Base-by-base conservation (phyloP, 1,139 yeast genomes). In the Saccharomyces hybrid region DNA sequence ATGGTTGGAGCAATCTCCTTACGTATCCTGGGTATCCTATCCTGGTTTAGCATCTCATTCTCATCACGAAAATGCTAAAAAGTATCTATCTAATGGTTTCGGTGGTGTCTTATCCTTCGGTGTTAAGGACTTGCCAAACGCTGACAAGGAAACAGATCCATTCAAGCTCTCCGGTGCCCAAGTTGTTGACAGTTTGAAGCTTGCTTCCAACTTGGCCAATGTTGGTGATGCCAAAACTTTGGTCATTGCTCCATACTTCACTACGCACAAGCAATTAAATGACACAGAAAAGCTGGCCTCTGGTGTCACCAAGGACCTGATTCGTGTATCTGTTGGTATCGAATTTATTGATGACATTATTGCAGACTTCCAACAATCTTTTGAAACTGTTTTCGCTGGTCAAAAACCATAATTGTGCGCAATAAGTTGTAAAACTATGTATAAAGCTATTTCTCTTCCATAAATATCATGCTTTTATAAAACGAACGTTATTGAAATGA, bases 221-320 rank as follows among this genome's bases (percentile, higher is more conserved):
- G 97, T 93, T 56, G 98, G 99, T 69, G 99, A 93, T 69, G 83
- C 91, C 52, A 93, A 91, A 77, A 88, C 98, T 47, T 80, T 93
- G 69, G 95, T 91, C 55, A 91, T 93, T 72, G 91, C 96, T 57
- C 99, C 98, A 61, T 90, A 84, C 77, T 89, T 81, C 73, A 93
- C 98, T 51, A 93, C 98, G 25, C 99, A 93, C 73, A 89, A 89
- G 70, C 98, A 93, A 76, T 80, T 93, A 68, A 71, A 76, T 48
- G 90, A 88, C 46, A 86, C 84, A 60, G 98, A 90, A 74, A 89
- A 87, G 75, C 56, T 73, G 51, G 82, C 84, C 14, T 78, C 95
- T 52, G 97, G 97, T 73, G 97, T 91, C 55, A 80, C 91, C 55
- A 83, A 85, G 66, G 96, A 89, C 61, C 79, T 89, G 68, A 83